These are phyloP conservation scores for Xylariales sp. DNA, from an alignment of 2,329 filamentous ascomycete species.

Conservation along the genomic window DNA sequence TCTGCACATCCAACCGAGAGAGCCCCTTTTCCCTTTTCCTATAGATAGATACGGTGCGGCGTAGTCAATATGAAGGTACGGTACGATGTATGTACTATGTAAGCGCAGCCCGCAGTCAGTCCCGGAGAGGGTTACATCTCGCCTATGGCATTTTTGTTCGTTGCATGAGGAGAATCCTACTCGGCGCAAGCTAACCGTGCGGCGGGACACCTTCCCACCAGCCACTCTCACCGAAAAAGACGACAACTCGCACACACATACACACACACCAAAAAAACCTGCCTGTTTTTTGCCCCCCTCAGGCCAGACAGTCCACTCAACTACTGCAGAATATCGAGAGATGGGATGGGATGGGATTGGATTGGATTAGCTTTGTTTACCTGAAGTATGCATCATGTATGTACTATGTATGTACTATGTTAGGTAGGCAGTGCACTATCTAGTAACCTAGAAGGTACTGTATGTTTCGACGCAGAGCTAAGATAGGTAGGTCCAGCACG, in stretches of 20 bases:
- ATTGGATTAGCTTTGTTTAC: too few species aligned
- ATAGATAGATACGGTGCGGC: not conserved
- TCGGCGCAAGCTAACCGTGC: not conserved
- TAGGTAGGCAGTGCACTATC: too few species aligned
- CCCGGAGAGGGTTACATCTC: constrained; percentile 19
- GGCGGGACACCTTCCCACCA: not conserved
- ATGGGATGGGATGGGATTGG: not conserved
- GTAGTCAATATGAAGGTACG: too few species aligned
- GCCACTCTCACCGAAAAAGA: constrained; percentile 25
- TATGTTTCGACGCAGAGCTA: too few species aligned
- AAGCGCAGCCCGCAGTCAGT: constrained; percentile 14
- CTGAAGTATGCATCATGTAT: not conserved
- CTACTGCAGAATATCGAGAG: not conserved
- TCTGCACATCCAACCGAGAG: not conserved
- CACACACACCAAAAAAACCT: too few species aligned
- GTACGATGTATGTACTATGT: not conserved
- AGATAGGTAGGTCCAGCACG: too few species aligned
- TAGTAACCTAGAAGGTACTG: too few species aligned
- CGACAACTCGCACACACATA: not conserved
- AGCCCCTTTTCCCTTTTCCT: constrained; percentile 7
- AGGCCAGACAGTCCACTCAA: not conserved
- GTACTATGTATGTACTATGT: too few species aligned
- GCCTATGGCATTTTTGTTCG: too few species aligned
- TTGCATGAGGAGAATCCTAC: constrained; percentile 2
- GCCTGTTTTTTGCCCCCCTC: too few species aligned